Base-by-base conservation (phyloP, 306 rosid species). In the Heteromeles arbutifolia region DNA sequence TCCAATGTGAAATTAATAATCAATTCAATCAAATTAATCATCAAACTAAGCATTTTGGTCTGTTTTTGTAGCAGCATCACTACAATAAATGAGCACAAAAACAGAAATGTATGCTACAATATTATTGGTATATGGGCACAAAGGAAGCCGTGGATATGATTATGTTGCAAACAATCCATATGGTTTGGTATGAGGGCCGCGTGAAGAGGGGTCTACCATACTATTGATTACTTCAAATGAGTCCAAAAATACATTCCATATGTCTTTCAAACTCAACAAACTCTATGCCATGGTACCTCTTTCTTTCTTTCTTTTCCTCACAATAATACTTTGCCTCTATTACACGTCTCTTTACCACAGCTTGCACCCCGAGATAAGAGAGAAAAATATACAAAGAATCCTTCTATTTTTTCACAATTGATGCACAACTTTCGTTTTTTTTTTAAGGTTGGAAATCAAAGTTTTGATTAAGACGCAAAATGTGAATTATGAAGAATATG, bases 181-280 rank as follows among this genome's bases (percentile, higher is more conserved):
- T 17, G 66, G 68, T 77, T 68, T 70, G 52, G 43, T 54, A 31
- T 70, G 71, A 78, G 65, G 31, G 26, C 67, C 85, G 7, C 18
- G 0, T 15, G 69, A 56, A 56, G 71, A 22, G 70, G 87, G 88
- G 85, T 72, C 85, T 48, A 82, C 77, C 76, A 78, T 43, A 26
- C 74, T 74, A 80, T 52, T 58, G 65, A 80, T 77, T 53, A 80
- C 76, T 41, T 29, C 67, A 61, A 74, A 59, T 62, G 69, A 61
- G 34, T 34, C 69, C 58, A 28, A 61, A 74, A 29, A 15, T 26
- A 74, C 57, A 19, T 26, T 58, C 19, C 22, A 61, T 59, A 59
- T 41, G 68, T 59, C 77, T 61, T 44, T 4, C 67, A 63, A 25
- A 25, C 32, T 24, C 18, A 14, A 31, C 48, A 31, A 9, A 69